Evolutionary conservation across 176 grass and related monocot species (phyloP), one percentile per base, ranked within the genome.

Genomic region (Hyparrhenia diplandra): DNA sequence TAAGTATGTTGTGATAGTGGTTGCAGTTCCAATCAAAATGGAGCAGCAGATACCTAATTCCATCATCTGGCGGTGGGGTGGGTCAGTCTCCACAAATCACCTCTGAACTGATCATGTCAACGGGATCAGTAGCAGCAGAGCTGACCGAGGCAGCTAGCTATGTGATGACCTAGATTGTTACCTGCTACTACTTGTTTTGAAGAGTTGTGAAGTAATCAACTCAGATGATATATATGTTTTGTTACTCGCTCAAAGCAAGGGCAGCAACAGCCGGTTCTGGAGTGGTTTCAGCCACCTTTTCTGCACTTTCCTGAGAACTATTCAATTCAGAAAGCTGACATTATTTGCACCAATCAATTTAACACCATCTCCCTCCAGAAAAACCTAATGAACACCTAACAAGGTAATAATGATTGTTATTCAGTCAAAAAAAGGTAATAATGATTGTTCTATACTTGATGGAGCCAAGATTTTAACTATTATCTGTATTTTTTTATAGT

Each of bases 41-140:
- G 46, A 49, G 13, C 74, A 36, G 2, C 74, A 35, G 1, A 35
- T 77, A 71, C 68, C 23, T 71, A 41, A 61, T 32, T 32, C 31
- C 20, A 21, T 76, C 27, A 21, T 37, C 36, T 45, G 69, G 60
- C 30, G 6, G 74, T 61, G 74, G 37, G 52, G 51, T 70, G 64
- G 73, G 73, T 43, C 75, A 30, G 36, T 70, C 52, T 34, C 64
- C 49, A 77, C 73, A 69, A 32, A 35, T 77, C 25, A 13, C 27
- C 73, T 45, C 64, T 62, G 28, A 46, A 69, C 37, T 42, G 67
- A 62, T 72, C 39, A 32, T 61, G 65, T 76, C 63, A 45, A 68
- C 63, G 2, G n/a, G 63, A n/a, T n/a, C n/a, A 24, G 36, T 13
- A 14, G 31, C 2, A 68, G 46, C 75, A 67, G 43, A 46, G 13